Evolutionary conservation across 306 rosid genomes (phyloP), one percentile per base, ranked within the genome.

Genomic region (Gastrolobium bilobum): DNA sequence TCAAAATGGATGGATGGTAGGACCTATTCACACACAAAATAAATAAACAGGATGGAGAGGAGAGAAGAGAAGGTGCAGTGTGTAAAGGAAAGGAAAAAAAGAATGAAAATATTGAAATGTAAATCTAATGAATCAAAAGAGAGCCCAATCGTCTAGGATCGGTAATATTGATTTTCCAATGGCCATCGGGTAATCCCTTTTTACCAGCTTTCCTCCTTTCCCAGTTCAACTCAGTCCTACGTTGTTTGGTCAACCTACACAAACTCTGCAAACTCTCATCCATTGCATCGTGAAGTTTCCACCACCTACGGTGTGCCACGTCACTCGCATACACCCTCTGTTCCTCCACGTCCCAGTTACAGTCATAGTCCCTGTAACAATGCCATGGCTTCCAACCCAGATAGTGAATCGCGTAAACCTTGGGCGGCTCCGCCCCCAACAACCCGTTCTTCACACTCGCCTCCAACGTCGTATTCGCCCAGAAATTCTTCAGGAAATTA

Each of bases 351-450:
- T 91, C 90, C 96, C 96, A 93, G 15, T 93, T 93, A 42, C 97
- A 93, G 10, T 93, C 97, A 10, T 93, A 93, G 69, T 93, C 96
- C 58, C 94, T 89, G 7, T 89, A 93, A 8, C 97, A 93, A 11
- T 80, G 82, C 97, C 96, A 93, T 1, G 96, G 97, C 85, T 93
- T 93, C 88, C 88, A 54, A 0, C 96, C 97, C 68, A 93, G 58
- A 71, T 88, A 93, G 71, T 93, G 97, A 11, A 93, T 85, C 1
- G 90, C 59, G 57, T 91, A 93, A 2, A 93, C 72, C 82, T 75
- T 76, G 0, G 97, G 84, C 1, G 96, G 94, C n/a, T 93, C 91
- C 0, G 97, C 83, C 43, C 82, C 88, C 9, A 93, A 84, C 34
- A 93, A 66, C 80, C 73, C 88, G 57, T 91, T 86, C 82, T 89